These are phyloP conservation scores for Kurtzmaniella fragi DNA, from an alignment of 805 yeast genomes.

Conservation along the genomic window DNA sequence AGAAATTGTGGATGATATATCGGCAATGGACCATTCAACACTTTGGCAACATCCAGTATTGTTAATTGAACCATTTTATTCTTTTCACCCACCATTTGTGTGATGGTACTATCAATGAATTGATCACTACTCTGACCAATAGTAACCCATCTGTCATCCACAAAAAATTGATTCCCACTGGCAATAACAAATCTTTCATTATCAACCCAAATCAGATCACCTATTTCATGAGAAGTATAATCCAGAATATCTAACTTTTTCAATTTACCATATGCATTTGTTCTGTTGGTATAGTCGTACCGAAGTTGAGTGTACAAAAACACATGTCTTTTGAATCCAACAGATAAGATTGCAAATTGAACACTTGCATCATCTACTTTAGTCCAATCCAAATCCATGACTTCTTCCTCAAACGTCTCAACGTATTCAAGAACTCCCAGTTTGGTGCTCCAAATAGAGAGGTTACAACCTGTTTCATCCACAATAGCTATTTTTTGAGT, in stretches of 20 bases:
- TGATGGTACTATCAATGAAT: constrained; percentile 50
- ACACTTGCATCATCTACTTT: constrained; percentile 40
- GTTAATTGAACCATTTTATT: constrained; percentile 15
- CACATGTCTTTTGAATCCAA: constrained; percentile 66
- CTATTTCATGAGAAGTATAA: constrained; percentile 76
- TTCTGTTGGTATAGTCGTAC: constrained; percentile 79
- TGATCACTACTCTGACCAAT: constrained; percentile 20
- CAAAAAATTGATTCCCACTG: constrained; percentile 82
- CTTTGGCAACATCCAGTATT: constrained; percentile 65
- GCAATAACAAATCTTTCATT: constrained; percentile 79
- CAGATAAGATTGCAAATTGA: constrained; percentile 64
- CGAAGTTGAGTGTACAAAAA: constrained; percentile 75
- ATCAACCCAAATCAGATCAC: constrained; percentile 84
- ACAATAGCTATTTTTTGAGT: constrained; percentile 72
- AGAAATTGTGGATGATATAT: constrained; percentile 86
- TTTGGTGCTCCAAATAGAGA: constrained; percentile 78
- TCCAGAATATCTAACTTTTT: constrained; percentile 65
- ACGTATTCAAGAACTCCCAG: constrained; percentile 63
- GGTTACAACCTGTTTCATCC: constrained; percentile 42
- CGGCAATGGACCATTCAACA: constrained; percentile 86
- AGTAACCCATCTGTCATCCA: constrained; percentile 60
- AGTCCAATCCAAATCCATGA: constrained; percentile 87
- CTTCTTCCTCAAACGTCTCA: constrained; percentile 36
- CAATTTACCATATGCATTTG: constrained; percentile 74
- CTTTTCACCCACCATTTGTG: constrained; percentile 22